phyloP scores from a whole-genome alignment of 2,329 filamentous ascomycete genomes.

The Pyrenochaeta sp. region DNA sequence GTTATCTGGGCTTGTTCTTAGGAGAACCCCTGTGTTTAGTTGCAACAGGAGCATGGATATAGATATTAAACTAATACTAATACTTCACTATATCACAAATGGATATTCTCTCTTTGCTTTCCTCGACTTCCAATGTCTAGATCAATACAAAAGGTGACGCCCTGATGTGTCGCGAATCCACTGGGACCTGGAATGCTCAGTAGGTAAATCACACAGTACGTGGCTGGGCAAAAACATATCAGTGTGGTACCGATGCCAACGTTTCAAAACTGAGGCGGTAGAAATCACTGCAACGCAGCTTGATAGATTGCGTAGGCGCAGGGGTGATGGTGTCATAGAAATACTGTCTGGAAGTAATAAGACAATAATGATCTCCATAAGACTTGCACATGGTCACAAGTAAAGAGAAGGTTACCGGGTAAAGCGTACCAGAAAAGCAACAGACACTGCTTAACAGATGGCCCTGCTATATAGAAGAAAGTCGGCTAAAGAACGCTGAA shows the following conservation, averaged over 20 bases:
- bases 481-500: not conserved
- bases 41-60: not conserved
- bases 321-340: too few relatives aligned
- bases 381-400: too few relatives aligned
- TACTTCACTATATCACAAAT: not conserved
- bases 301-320: constrained; percentile 2
- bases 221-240: not conserved
- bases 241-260: not conserved
- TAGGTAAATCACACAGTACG: not conserved
- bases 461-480: not conserved
- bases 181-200: not conserved
- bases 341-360: too few relatives aligned
- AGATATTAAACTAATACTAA: not conserved
- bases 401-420: not conserved
- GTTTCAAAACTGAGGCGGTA: not conserved
- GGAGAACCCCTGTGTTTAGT: not conserved
- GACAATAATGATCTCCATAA: too few relatives aligned
- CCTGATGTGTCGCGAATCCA: constrained; percentile 2
- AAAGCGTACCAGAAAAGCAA: not conserved
- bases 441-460: not conserved
- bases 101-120: not conserved
- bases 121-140: not conserved
- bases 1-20: not conserved
- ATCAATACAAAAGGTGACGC: constrained; percentile 12
- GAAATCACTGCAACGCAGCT: not conserved